A percentile compares a stretch with the other conserved stretches of the same genome.
Conservation (phyloP, 2,329 filamentous ascomycete species). For the Exophiala alcalophila region DNA sequence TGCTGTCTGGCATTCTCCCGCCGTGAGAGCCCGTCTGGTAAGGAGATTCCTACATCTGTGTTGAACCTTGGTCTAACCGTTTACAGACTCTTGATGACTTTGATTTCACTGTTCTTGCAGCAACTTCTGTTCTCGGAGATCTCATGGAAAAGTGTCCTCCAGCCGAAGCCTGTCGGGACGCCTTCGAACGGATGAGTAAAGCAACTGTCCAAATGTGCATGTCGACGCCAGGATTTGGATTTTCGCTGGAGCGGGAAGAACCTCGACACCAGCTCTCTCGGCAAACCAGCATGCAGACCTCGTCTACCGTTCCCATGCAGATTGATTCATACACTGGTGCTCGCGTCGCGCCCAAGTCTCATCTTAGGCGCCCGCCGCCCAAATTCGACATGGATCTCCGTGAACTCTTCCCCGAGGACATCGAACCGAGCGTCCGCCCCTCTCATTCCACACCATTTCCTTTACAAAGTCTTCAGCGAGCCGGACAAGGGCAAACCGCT, state of each 20-base stretch:
- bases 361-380: slow-evolving; percentile 44
- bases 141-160: slow-evolving; percentile 93
- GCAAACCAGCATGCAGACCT: slow-evolving; percentile 36
- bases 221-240: slow-evolving; percentile 77
- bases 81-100: slow-evolving; percentile 80
- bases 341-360: slow-evolving; percentile 17
- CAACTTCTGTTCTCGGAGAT: slow-evolving; percentile 87
- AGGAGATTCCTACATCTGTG: slow-evolving; percentile 35
- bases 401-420: slow-evolving; percentile 50
- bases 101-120: slow-evolving; percentile 92
- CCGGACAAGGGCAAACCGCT: slow-evolving; percentile 5
- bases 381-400: slow-evolving; percentile 59
- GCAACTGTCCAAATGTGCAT: slow-evolving; percentile 94
- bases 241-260: slow-evolving; percentile 23
- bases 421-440: slow-evolving; percentile 29
- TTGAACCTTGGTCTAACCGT: slow-evolving; percentile 15
- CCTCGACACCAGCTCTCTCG: slow-evolving; percentile 32
- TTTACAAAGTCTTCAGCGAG: slow-evolving; percentile 13
- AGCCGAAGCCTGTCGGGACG: slow-evolving; percentile 89
- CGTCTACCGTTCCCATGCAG: slow-evolving; percentile 24
- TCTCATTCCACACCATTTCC: slow-evolving; percentile 23
- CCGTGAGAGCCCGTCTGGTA: slow-evolving; percentile 81
- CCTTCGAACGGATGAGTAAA: slow-evolving; percentile 91
- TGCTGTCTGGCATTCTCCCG: slow-evolving; percentile 92
- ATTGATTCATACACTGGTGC: slow-evolving; percentile 16